Percentiles rank a stretch among this genome's conserved stretches.
Conservation (phyloP, 108 stramenopile genomes). For the Skeletonema costatum region DNA sequence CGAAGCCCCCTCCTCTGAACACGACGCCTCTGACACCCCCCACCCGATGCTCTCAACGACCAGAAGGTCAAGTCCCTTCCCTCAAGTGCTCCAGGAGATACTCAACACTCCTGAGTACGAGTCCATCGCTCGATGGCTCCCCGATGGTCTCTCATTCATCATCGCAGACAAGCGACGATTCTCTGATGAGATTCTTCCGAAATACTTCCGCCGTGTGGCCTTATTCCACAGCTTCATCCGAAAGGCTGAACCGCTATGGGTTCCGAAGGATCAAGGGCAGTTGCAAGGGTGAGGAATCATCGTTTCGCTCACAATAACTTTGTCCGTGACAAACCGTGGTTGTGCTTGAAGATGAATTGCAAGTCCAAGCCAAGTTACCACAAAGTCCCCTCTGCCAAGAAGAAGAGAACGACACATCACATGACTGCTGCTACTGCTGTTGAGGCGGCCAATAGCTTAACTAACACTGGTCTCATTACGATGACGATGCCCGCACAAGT, state of each 20-base stretch:
- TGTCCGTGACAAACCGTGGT: not conserved
- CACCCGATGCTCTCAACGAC: not conserved
- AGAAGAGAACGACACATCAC: not conserved
- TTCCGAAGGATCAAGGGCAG: conserved; percentile 7
- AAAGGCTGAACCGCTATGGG: conserved; percentile 14
- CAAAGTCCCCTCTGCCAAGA: not conserved
- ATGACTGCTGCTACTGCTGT: not conserved
- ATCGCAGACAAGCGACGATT: conserved; percentile 26
- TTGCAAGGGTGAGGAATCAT: not conserved
- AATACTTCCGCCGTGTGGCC: conserved; percentile 33
- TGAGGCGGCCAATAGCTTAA: not conserved
- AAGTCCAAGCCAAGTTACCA: not conserved
- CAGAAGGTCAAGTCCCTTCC: conserved; percentile 13
- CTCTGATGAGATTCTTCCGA: conserved; percentile 33
- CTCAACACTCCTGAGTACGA: conserved; percentile 12
- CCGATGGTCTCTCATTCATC: conserved; percentile 25
- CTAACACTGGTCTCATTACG: not conserved
- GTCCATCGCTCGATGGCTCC: conserved; percentile 29
- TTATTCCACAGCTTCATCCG: conserved; percentile 49
- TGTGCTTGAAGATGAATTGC: not conserved
- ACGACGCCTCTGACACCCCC: no score
- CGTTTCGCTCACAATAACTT: not conserved
- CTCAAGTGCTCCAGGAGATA: conserved; percentile 28
- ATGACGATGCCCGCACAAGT: not conserved
- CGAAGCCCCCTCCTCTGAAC: not conserved